Base-by-base conservation (phyloP, 2,329 filamentous ascomycete species). In the Aspergillus cejpii region DNA sequence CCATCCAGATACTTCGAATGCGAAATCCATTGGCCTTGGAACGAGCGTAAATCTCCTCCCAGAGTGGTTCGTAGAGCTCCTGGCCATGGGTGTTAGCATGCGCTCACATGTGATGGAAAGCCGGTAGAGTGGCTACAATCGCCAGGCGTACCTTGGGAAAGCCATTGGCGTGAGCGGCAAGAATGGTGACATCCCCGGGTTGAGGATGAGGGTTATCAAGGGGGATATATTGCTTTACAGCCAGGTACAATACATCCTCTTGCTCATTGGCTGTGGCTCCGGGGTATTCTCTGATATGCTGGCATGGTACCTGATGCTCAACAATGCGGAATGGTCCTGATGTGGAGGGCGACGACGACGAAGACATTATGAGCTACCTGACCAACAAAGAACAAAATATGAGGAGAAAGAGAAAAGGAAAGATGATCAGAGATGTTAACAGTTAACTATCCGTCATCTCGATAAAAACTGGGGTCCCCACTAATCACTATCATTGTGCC, bases 11-110 rank as follows among this genome's bases (percentile, higher is more conserved):
- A 50, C 79, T 75, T 45, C 87, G 79, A 56, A 97, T 87, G 2
- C 76, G 74, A 56, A 94, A 79, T 14, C 80, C 81, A 44, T 75
- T 71, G 11, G 67, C 62, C 52, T 77, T 75, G 5, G 82, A 71
- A 14, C 74, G 70, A 14, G 74, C 67, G 54, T 85, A 73, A 1
- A 96, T 72, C 41, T 95, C 87, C 47, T 91, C 87, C 85, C 89
- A 96, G 0, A 96, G 72, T 0, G 91, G 86, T 59, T 96, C 90
- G 61, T 96, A 96, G 2, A 96, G 69, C 73, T 97, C 91, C 85
- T 89, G 28, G 23, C 12, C 5, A 45, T 57, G 27, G 54, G 46
- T 6, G 28, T 23, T 19, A 28, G 19, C 14, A 29, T 24, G 14
- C 12, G n/a, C 17, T 26, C 12, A n/a, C 24, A 6, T 17, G 14